Conservation (phyloP, 805 yeast species). For the Hanseniaspora guilliermondii region DNA sequence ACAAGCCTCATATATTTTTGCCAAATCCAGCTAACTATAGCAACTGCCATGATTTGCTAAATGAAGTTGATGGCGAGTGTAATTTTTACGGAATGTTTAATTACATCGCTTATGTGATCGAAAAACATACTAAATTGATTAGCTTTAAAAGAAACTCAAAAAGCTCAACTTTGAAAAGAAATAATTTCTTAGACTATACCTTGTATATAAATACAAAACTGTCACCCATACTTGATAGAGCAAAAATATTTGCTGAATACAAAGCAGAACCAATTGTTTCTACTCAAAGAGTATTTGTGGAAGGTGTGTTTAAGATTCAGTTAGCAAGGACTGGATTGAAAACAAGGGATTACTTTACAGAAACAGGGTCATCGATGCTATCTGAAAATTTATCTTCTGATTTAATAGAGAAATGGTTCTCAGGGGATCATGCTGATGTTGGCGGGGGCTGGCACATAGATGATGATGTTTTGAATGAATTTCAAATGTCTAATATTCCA, state of each 20-base stretch:
- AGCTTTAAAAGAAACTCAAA: not conserved
- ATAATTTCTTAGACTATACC: not conserved
- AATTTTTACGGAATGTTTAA: not conserved
- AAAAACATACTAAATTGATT: not conserved
- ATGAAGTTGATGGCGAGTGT: not conserved
- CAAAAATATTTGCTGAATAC: not conserved
- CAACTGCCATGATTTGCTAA: not conserved
- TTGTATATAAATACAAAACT: not conserved
- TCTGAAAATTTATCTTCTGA: conserved; percentile 16
- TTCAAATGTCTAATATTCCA: conserved; percentile 36
- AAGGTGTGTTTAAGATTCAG: not conserved
- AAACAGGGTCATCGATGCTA: not conserved
- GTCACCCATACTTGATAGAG: not conserved
- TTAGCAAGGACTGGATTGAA: not conserved
- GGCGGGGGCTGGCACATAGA: conserved; percentile 58
- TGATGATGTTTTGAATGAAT: conserved; percentile 16
- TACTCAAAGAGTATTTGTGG: not conserved
- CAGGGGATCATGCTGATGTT: conserved; percentile 57
- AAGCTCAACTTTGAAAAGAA: not conserved
- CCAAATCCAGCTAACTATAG: conserved; percentile 29
- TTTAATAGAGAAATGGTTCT: conserved; percentile 46
- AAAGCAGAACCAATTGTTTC: not conserved
- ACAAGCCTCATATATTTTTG: conserved; percentile 43
- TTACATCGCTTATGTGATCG: not conserved
- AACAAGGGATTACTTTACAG: not conserved